These are phyloP conservation scores for Elongisporangium undulatum DNA, from an alignment of 352 stramenopile species.

Conservation along the genomic window DNA sequence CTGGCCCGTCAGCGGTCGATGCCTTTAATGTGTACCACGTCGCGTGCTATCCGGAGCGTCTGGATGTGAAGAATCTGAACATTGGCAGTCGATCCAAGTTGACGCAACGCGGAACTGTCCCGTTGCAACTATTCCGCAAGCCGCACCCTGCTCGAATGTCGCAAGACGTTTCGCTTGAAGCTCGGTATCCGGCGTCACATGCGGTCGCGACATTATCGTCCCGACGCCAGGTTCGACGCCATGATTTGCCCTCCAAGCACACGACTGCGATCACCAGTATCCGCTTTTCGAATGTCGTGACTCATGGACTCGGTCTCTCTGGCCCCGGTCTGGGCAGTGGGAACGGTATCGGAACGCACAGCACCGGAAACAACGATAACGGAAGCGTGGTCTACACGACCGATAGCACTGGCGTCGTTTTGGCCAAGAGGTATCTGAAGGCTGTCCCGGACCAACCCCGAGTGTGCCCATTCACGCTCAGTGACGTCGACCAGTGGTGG, in stretches of 20 bases:
- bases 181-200: slow-evolving; percentile 68
- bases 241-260: slow-evolving; percentile 76
- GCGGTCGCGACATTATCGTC: slow-evolving; percentile 72
- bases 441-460: slow-evolving; percentile 58
- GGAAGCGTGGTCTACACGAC: slow-evolving; percentile 79
- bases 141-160: slow-evolving; percentile 66
- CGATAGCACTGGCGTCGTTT: slow-evolving; percentile 67
- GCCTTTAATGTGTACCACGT: slow-evolving; percentile 93
- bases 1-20: slow-evolving; percentile 80
- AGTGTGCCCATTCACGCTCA: slow-evolving; percentile 71
- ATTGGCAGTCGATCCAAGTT: slow-evolving; percentile 51
- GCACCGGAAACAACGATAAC: slow-evolving; percentile 47
- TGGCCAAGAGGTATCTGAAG: slow-evolving; percentile 78
- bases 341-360: slow-evolving; percentile 69
- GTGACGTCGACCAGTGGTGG: slow-evolving; percentile 86
- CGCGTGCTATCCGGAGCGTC: slow-evolving; percentile 66
- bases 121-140: slow-evolving; percentile 76
- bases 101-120: slow-evolving; percentile 69
- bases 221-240: slow-evolving; percentile 70
- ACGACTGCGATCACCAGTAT: slow-evolving; percentile 60
- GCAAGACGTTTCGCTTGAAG: slow-evolving; percentile 69
- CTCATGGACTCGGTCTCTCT: slow-evolving; percentile 47
- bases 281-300: slow-evolving; percentile 74
- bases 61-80: slow-evolving; percentile 67
- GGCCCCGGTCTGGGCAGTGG: slow-evolving; percentile 57